Evolutionary conservation across 306 rosid species (phyloP).

Genomic region (Mimosa bimucronata): DNA sequence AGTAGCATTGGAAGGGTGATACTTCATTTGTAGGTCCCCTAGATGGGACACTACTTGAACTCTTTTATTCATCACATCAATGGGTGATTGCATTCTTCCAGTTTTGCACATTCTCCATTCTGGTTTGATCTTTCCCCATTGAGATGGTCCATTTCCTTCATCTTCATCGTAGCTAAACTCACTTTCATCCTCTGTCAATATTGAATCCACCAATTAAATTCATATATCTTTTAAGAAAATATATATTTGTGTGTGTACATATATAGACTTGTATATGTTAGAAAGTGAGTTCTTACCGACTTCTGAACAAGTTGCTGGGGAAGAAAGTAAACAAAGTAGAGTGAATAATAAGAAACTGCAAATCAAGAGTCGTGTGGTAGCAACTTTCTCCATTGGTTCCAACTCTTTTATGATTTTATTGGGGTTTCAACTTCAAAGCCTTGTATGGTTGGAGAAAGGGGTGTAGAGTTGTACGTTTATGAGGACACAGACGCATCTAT

Average conservation of each 20-base stretch:
- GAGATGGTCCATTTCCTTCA: slow-evolving; percentile 56
- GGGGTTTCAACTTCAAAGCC: no score
- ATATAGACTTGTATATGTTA: background rate
- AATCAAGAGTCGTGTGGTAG: slow-evolving; percentile 24
- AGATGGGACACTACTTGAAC: slow-evolving; percentile 52
- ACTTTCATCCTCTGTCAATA: slow-evolving; percentile 55
- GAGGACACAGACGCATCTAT: background rate
- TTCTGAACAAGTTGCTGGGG: slow-evolving; percentile 48
- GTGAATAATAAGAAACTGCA: slow-evolving; percentile 33
- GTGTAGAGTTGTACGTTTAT: slow-evolving; percentile 5
- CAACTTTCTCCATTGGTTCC: slow-evolving; percentile 41
- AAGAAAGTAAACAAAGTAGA: slow-evolving; percentile 37
- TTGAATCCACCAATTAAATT: no score
- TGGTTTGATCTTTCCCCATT: slow-evolving; percentile 62
- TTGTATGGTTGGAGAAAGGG: background rate
- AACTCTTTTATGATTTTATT: background rate
- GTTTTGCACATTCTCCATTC: slow-evolving; percentile 63
- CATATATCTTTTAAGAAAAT: no score
- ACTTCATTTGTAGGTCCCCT: slow-evolving; percentile 41
- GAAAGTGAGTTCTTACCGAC: slow-evolving; percentile 52
- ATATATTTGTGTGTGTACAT: no score
- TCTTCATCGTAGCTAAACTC: slow-evolving; percentile 54
- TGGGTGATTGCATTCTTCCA: slow-evolving; percentile 83
- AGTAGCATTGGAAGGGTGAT: slow-evolving; percentile 63
- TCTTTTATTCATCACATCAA: slow-evolving; percentile 50